Percentiles rank a stretch among this genome's conserved stretches.
phyloP scores from a whole-genome alignment of 345 rosid genomes.

The Eucalyptus polybractea region DNA sequence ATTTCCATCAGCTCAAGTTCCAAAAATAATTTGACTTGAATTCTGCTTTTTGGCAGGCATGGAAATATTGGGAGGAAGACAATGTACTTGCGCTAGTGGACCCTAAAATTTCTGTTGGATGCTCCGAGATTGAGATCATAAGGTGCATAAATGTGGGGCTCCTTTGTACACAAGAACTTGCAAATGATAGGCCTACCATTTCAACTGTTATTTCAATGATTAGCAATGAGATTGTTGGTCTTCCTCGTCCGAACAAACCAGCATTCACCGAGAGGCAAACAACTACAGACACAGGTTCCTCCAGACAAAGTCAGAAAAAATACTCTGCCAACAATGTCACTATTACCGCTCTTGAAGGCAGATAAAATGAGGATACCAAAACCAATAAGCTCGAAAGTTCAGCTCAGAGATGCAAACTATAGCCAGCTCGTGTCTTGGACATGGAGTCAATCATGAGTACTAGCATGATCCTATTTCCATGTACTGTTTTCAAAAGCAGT shows the following conservation, averaged over 20 bases:
- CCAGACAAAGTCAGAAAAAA: neutral
- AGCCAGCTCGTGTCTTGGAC: neutral
- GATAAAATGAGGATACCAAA: neutral
- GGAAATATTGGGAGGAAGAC: slow-evolving; percentile 9
- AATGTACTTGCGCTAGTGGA: neutral
- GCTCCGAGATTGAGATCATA: neutral
- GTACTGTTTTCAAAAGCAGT: neutral
- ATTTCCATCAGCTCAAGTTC: neutral
- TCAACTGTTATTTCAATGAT: slow-evolving; percentile 14
- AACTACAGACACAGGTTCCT: neutral
- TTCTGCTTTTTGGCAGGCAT: neutral
- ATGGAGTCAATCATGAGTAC: neutral
- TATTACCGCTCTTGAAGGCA: neutral
- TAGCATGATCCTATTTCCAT: neutral
- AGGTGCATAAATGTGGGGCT: slow-evolving; percentile 9
- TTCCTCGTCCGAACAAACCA: neutral
- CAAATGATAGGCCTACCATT: slow-evolving; percentile 11
- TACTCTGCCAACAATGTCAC: neutral
- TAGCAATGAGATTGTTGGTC: neutral
- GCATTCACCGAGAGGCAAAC: neutral
- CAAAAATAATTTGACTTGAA: neutral
- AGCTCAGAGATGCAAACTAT: neutral
- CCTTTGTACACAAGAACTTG: slow-evolving; percentile 9
- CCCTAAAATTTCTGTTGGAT: neutral
- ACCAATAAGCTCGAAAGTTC: neutral